Conservation (phyloP, 2,329 filamentous ascomycete species). For the Fusarium sterilihyphosum region DNA sequence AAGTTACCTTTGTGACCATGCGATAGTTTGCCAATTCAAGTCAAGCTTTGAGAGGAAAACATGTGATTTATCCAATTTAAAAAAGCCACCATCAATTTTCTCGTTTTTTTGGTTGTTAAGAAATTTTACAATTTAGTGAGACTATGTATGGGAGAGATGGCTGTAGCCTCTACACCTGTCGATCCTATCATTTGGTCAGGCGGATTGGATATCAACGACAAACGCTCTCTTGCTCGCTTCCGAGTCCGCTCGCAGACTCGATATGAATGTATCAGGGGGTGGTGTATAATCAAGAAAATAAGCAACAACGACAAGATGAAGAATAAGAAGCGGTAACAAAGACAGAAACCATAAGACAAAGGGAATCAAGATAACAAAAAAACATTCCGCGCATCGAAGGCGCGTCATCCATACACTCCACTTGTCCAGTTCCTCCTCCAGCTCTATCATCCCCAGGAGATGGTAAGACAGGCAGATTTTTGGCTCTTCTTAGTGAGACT, state of each 20-base stretch:
- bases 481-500: slow-evolving; percentile 1
- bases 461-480: slow-evolving; percentile 10
- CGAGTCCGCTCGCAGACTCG: slow-evolving; percentile 48
- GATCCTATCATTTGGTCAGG: slow-evolving; percentile 34
- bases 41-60: background rate
- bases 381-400: slow-evolving; percentile 27
- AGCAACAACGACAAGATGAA: slow-evolving; percentile 36
- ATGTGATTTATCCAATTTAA: slow-evolving; percentile 10
- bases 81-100: background rate
- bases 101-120: background rate
- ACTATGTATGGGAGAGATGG: slow-evolving; percentile 47
- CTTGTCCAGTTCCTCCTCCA: slow-evolving; percentile 16
- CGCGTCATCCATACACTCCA: slow-evolving; percentile 35
- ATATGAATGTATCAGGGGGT: slow-evolving; percentile 46
- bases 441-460: slow-evolving; percentile 11
- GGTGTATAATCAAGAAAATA: slow-evolving; percentile 48
- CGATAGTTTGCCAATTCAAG: slow-evolving; percentile 13
- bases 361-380: slow-evolving; percentile 41
- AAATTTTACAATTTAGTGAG: slow-evolving; percentile 47
- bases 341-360: slow-evolving; percentile 44
- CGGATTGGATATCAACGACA: slow-evolving; percentile 42
- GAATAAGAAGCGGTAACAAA: slow-evolving; percentile 33
- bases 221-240: slow-evolving; percentile 43
- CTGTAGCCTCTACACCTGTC: slow-evolving; percentile 41
- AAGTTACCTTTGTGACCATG: background rate